phyloP scores from a whole-genome alignment of 371 early-diverging fungal species.

The Syncephalastrum contaminatum region DNA sequence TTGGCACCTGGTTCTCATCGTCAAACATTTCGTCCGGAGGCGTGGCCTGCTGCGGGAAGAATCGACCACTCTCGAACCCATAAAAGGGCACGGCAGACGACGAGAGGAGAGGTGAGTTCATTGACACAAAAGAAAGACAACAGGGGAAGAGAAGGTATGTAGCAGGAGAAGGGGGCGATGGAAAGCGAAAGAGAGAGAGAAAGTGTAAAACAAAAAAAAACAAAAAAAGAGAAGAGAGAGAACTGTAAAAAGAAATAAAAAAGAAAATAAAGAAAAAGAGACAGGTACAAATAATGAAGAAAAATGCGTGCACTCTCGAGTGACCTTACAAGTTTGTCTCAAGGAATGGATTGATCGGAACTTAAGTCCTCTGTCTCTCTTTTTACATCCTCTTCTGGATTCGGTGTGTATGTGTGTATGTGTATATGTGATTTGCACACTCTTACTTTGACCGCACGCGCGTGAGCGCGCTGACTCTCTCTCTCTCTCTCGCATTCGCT shows the following conservation, averaged over 20 bases:
- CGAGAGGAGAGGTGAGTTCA: constrained; percentile 12
- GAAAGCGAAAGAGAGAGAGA: neutral
- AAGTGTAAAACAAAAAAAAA: constrained; percentile 2
- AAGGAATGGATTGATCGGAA: constrained; percentile 14
- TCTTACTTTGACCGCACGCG: constrained; percentile 5
- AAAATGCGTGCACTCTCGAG: constrained; percentile 1
- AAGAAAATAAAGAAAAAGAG: constrained; percentile 7
- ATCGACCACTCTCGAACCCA: constrained; percentile 10
- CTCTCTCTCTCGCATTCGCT: too few relatives aligned
- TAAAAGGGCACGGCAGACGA: constrained; percentile 6
- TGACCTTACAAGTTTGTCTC: constrained; percentile 6
- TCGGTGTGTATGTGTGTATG: too few relatives aligned
- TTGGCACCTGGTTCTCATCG: constrained; percentile 1
- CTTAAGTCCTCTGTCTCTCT: constrained; percentile 3
- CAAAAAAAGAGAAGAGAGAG: neutral
- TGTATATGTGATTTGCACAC: constrained; percentile 6
- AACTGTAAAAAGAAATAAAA: constrained; percentile 5
- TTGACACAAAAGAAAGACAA: neutral
- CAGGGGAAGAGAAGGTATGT: too few relatives aligned
- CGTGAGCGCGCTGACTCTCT: constrained; percentile 4
- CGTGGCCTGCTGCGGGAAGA: too few relatives aligned
- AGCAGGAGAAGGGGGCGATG: too few relatives aligned
- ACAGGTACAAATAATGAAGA: constrained; percentile 1
- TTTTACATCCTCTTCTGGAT: neutral
- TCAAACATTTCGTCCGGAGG: too few relatives aligned